phyloP scores from a whole-genome alignment of 352 stramenopile species.

The Plasmopara viticola region DNA sequence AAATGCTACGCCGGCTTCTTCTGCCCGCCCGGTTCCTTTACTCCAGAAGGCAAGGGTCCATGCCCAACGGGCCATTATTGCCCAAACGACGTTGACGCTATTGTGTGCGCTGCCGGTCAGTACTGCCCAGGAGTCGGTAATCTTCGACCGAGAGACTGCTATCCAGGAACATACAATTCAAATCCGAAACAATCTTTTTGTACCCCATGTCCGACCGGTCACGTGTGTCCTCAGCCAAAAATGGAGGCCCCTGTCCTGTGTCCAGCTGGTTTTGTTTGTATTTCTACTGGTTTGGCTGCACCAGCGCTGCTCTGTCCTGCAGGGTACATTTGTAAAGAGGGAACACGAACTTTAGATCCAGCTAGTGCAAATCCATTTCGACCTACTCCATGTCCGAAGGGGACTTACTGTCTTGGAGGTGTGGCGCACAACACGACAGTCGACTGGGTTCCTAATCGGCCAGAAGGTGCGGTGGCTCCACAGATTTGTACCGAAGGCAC shows the following conservation, averaged over 20 bases:
- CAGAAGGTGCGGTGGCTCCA: slow-evolving; percentile 75
- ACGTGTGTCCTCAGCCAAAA: slow-evolving; percentile 89
- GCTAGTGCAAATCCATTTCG: slow-evolving; percentile 64
- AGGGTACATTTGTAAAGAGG: slow-evolving; percentile 91
- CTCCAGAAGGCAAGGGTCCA: slow-evolving; percentile 89
- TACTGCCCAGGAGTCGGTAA: slow-evolving; percentile 95
- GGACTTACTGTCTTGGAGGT: slow-evolving; percentile 94
- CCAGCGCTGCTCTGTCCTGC: slow-evolving; percentile 90
- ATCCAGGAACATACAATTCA: slow-evolving; percentile 92
- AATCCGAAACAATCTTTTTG: slow-evolving; percentile 83
- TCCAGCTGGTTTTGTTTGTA: slow-evolving; percentile 94
- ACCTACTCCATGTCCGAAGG: slow-evolving; percentile 84
- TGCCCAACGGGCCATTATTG: slow-evolving; percentile 96
- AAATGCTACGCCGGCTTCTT: slow-evolving; percentile 95
- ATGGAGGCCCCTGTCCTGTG: slow-evolving; percentile 76
- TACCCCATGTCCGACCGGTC: slow-evolving; percentile 90
- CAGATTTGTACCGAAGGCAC: slow-evolving; percentile 94
- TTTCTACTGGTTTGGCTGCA: slow-evolving; percentile 84
- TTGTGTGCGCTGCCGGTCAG: slow-evolving; percentile 89
- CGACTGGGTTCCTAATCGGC: slow-evolving; percentile 86
- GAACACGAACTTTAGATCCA: slow-evolving; percentile 89
- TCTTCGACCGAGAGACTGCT: slow-evolving; percentile 85
- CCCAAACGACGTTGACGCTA: slow-evolving; percentile 80
- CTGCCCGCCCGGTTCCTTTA: slow-evolving; percentile 88
- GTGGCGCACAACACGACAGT: slow-evolving; percentile 90